These are phyloP conservation scores for Tulasnella sp. DNA, from an alignment of 768 basidiomycete species.

Conservation along the genomic window DNA sequence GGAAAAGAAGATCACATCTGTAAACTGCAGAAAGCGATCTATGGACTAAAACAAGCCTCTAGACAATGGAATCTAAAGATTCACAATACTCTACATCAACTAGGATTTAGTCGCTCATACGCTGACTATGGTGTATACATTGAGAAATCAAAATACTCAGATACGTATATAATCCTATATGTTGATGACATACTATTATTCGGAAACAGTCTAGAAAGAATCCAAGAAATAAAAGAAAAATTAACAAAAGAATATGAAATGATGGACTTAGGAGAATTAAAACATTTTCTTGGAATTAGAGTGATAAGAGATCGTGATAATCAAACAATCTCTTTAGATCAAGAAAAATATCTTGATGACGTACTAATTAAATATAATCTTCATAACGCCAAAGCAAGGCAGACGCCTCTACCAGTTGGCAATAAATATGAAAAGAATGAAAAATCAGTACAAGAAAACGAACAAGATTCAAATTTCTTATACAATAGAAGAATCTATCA, in stretches of 20 bases:
- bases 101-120: neutral
- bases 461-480: neutral
- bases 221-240: too few relatives aligned
- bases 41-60: neutral
- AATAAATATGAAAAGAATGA: neutral
- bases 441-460: neutral
- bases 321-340: neutral
- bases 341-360: neutral
- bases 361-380: neutral
- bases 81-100: neutral
- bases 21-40: neutral
- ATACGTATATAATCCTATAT: neutral
- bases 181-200: neutral
- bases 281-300: neutral
- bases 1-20: constrained; percentile 1
- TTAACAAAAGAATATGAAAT: too few relatives aligned
- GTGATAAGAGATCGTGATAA: neutral
- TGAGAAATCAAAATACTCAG: neutral
- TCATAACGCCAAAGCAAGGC: neutral
- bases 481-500: neutral
- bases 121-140: neutral
- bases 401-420: neutral
- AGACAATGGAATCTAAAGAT: neutral
- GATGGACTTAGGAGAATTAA: neutral
- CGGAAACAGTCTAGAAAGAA: neutral